phyloP scores from a whole-genome alignment of 257 asterid species.

The Nyctanthes arbortristis region DNA sequence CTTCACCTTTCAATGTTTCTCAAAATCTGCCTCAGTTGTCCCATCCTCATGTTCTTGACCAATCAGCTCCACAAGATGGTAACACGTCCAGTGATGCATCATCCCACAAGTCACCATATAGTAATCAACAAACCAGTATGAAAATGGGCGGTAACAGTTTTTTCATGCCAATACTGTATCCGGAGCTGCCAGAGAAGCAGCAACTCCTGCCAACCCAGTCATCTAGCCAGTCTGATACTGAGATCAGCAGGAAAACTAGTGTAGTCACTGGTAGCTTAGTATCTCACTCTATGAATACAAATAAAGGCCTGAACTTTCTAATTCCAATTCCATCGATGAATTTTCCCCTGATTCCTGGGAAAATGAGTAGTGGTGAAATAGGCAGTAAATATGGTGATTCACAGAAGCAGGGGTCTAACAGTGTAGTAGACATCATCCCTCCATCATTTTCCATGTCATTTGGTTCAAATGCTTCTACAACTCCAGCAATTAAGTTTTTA shows the following conservation, averaged over 20 bases:
- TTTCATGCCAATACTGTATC: slow-evolving; percentile 15
- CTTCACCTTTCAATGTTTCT: slow-evolving; percentile 28
- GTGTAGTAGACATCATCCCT: slow-evolving; percentile 29
- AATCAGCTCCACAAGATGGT: slow-evolving; percentile 28
- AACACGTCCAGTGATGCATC: slow-evolving; percentile 28
- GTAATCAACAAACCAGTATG: slow-evolving; percentile 25
- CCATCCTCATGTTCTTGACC: slow-evolving; percentile 27
- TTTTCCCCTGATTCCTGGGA: slow-evolving; percentile 27
- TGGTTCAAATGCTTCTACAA: slow-evolving; percentile 37
- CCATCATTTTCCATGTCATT: slow-evolving; percentile 39
- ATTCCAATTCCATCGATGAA: slow-evolving; percentile 31
- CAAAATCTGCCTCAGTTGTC: slow-evolving; percentile 37
- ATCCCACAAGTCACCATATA: slow-evolving; percentile 31
- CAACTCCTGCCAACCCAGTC: slow-evolving; percentile 18
- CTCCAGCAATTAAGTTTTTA: slow-evolving; percentile 32
- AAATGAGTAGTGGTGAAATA: slow-evolving; percentile 14
- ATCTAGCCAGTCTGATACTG: slow-evolving; percentile 27
- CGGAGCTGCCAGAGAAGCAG: slow-evolving; percentile 30
- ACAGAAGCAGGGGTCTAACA: slow-evolving; percentile 38
- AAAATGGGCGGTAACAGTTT: slow-evolving; percentile 21
- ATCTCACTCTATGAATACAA: slow-evolving; percentile 31
- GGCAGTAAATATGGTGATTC: slow-evolving; percentile 33
- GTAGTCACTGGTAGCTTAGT: slow-evolving; percentile 17
- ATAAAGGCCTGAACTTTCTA: slow-evolving; percentile 11
- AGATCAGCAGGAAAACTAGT: slow-evolving; percentile 22